Evolutionary conservation across 164 flowering plant genomes (phyloP), one percentile per base, ranked within the genome.

Genomic region (Aristolochia californica): DNA sequence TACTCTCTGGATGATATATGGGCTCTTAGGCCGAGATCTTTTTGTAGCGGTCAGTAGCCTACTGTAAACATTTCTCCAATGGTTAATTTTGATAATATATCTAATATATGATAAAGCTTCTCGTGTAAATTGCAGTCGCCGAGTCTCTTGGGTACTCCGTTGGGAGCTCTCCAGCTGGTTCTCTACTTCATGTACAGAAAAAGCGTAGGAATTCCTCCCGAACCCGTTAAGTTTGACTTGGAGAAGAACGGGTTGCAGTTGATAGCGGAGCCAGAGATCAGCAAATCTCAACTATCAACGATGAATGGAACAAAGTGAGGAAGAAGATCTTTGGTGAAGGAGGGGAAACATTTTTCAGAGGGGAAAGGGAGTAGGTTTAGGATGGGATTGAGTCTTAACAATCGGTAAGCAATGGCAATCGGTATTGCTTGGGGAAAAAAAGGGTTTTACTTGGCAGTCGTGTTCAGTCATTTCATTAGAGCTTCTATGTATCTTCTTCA

Each of bases 131-230:
- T 67, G 74, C 77, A 84, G 87, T 57, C 81, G 14, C 85, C 87
- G 9, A 82, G 76, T 60, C 13, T 84, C 18, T 64, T 78, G 2
- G 84, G 82, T 0, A 10, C 53, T 51, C 85, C 83, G n/a, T 54
- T 82, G 23, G 78, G 85, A 27, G 26, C 76, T 45, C 64, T 80
- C 22, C 87, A 82, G 72, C 79, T 80, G 38, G 27, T 74, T 40
- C 58, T 83, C 15, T 80, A 82, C 65, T 80, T 60, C 72, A 78
- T 66, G 53, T 80, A 80, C 65, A 74, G 75, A 55, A 74, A 71
- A 63, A 67, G 50, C 45, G 51, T 43, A 4, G 68, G 59, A 53
- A 30, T 28, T 10, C 47, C 54, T 52, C 75, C 74, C 62, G 69
- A 74, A 47, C 73, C 78, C 20, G 47, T 18, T 8, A 16, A 50